phyloP scores from a whole-genome alignment of 768 basidiomycete species.

The button mushroom (Agaricus bisporus) region DNA sequence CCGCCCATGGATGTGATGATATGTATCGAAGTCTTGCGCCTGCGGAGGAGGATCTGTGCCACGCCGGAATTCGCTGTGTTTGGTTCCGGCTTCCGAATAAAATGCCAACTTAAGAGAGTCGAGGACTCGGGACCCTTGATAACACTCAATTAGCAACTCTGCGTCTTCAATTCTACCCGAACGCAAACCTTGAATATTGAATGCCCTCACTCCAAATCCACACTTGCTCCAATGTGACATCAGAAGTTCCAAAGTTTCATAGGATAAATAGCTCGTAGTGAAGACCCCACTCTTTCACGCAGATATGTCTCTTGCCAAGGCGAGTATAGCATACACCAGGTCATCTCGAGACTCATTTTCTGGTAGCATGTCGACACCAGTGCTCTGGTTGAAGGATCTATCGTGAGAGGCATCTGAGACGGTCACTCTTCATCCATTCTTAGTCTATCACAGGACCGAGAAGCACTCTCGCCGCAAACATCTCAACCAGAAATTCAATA shows the following conservation, averaged over 20 bases:
- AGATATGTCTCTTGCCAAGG: slow-evolving; percentile 61
- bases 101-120: no score
- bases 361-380: slow-evolving; percentile 64
- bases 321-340: slow-evolving; percentile 14
- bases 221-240: not conserved
- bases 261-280: not conserved
- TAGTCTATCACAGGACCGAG: slow-evolving; percentile 17
- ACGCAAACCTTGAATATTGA: no score
- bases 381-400: slow-evolving; percentile 50
- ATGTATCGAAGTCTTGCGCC: no score
- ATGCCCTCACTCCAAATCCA: no score
- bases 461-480: slow-evolving; percentile 8
- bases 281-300: not conserved
- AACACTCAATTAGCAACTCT: no score
- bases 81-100: no score
- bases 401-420: slow-evolving; percentile 26
- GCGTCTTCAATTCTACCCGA: no score
- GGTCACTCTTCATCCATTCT: slow-evolving; percentile 1
- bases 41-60: not conserved
- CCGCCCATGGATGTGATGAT: slow-evolving; percentile 43
- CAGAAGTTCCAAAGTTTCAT: not conserved
- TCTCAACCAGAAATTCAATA: slow-evolving; percentile 27
- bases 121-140: no score
- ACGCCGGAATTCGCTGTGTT: not conserved
- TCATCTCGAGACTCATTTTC: slow-evolving; percentile 1